phyloP scores from a whole-genome alignment of 176 grass and related monocot genomes.

The Oryza glumipatula region DNA sequence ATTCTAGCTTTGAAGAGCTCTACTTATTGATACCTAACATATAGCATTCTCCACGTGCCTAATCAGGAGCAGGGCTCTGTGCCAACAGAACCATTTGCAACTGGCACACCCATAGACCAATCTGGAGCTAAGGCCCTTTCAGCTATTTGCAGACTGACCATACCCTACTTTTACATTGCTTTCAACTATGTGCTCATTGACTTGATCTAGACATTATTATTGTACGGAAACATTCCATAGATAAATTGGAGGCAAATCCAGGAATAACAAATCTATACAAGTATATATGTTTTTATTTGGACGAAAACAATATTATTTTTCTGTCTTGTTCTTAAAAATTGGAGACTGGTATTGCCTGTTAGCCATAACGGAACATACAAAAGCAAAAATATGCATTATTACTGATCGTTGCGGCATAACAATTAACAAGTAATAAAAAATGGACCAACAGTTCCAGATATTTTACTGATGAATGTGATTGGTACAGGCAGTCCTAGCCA shows the following conservation, averaged over 20 bases:
- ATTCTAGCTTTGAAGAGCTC: neutral
- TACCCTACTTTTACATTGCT: neutral
- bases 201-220: neutral
- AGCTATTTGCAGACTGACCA: neutral
- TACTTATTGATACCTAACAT: neutral
- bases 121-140: neutral
- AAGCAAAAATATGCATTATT: constrained; percentile 19
- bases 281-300: neutral
- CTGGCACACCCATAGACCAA: neutral
- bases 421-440: constrained; percentile 1
- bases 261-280: neutral
- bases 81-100: neutral
- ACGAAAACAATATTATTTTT: neutral
- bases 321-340: too few species aligned
- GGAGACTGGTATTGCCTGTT: neutral
- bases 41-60: neutral
- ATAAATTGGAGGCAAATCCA: neutral
- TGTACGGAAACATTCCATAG: neutral
- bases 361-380: neutral
- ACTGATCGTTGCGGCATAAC: neutral
- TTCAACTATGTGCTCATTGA: neutral
- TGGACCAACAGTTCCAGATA: neutral
- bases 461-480: neutral
- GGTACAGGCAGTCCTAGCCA: neutral
- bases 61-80: neutral